These are phyloP conservation scores for Scheffersomyces illinoinensis DNA, from an alignment of 1,139 yeast species.

Conservation along the genomic window DNA sequence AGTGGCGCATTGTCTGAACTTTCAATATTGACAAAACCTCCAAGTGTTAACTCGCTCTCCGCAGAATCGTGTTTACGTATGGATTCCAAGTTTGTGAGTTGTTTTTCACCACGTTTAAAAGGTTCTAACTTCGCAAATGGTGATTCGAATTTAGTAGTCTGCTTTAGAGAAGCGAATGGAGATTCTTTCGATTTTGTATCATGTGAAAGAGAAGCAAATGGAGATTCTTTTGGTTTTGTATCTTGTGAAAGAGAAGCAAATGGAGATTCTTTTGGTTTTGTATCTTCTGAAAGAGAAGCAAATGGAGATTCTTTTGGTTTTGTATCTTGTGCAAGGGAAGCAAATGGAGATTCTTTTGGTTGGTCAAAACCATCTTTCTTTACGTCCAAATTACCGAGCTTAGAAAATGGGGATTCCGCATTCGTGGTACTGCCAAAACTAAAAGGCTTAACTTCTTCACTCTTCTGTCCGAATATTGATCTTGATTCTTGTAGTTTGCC, in stretches of 20 bases:
- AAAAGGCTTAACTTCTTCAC: background rate
- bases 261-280: background rate
- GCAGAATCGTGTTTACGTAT: background rate
- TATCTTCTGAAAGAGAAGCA: background rate
- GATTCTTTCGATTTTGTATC: constrained; percentile 1
- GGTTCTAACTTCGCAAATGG: constrained; percentile 1
- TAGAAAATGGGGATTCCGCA: background rate
- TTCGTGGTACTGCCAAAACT: background rate
- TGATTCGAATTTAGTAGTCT: constrained; percentile 3
- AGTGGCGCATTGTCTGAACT: too few species aligned
- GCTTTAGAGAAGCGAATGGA: constrained; percentile 2
- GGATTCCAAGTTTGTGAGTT: background rate
- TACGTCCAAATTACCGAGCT: background rate
- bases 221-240: constrained; percentile 2
- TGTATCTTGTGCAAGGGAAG: background rate
- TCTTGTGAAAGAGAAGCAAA: background rate
- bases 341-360: background rate
- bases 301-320: background rate
- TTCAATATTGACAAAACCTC: too few species aligned
- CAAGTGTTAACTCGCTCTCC: too few species aligned
- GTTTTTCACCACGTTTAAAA: background rate
- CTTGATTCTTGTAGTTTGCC: constrained; percentile 9
- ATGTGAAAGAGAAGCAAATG: constrained; percentile 1
- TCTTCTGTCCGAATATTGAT: constrained; percentile 8
- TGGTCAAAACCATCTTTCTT: background rate